Conservation (phyloP, 306 rosid species). For the Vicia villosa region DNA sequence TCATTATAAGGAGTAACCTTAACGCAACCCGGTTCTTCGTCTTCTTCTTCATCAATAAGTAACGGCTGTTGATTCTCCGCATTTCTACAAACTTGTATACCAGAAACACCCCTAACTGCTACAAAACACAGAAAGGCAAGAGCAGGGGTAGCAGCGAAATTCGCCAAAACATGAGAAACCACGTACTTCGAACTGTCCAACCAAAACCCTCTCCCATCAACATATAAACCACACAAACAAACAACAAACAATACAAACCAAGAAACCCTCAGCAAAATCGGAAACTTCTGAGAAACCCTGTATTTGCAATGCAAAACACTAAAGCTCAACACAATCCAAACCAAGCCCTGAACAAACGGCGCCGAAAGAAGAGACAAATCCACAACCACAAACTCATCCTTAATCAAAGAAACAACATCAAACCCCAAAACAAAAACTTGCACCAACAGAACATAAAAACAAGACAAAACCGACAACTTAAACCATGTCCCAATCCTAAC, state of each 20-base stretch:
- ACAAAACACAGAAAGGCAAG: conserved; percentile 70
- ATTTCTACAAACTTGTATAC: conserved; percentile 58
- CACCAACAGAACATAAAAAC: conserved; percentile 78
- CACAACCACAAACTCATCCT: conserved; percentile 42
- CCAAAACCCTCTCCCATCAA: conserved; percentile 71
- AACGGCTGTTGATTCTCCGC: conserved; percentile 77
- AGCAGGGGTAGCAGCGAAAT: conserved; percentile 83
- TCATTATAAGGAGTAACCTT: conserved; percentile 87
- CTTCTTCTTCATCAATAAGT: conserved; percentile 83
- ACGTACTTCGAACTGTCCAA: conserved; percentile 57
- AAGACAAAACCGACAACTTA: conserved; percentile 64
- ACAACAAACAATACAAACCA: conserved; percentile 70
- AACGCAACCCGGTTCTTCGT: conserved; percentile 85
- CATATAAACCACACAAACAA: conserved; percentile 73
- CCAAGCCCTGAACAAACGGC: conserved; percentile 66
- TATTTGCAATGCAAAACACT: conserved; percentile 74
- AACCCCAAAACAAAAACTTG: conserved; percentile 79
- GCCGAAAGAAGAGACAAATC: conserved; percentile 56
- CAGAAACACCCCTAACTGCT: conserved; percentile 78
- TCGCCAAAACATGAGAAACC: conserved; percentile 70
- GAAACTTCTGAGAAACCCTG: conserved; percentile 69
- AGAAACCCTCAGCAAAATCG: conserved; percentile 75
- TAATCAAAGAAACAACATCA: conserved; percentile 56
- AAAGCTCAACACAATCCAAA: conserved; percentile 80
- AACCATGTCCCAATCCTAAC: conserved; percentile 62